Conservation (phyloP, 305 asterid species). For the Euphrasia arctica region DNA sequence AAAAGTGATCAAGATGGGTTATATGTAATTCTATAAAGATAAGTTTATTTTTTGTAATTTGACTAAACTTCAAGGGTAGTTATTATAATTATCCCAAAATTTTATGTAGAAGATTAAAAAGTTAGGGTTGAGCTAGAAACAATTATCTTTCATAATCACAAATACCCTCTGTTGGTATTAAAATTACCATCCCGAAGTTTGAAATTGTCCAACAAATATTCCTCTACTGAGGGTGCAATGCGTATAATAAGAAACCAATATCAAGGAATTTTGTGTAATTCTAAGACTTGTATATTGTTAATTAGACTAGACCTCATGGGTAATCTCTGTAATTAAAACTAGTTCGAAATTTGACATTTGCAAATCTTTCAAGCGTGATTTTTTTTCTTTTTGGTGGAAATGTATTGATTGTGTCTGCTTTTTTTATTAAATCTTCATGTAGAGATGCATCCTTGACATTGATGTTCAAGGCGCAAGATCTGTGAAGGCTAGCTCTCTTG, state of each 20-base stretch:
- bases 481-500: conserved; percentile 86
- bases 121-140: too few relatives aligned
- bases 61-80: too few relatives aligned
- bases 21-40: too few relatives aligned
- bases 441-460: conserved; percentile 97
- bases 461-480: conserved; percentile 99
- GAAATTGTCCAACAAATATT: neutral
- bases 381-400: conserved; percentile 26
- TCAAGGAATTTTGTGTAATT: neutral
- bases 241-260: neutral
- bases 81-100: too few relatives aligned
- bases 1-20: too few relatives aligned
- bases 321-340: neutral
- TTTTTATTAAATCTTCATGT: conserved; percentile 30
- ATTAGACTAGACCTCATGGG: neutral
- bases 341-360: neutral
- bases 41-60: too few relatives aligned
- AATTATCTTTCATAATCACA: neutral
- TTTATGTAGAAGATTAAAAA: too few relatives aligned
- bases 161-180: neutral
- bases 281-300: neutral
- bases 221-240: neutral
- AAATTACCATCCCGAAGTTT: too few relatives aligned
- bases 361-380: conserved; percentile 9
- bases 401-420: conserved; percentile 29